Percentiles rank a stretch among this genome's conserved stretches.
Conservation (phyloP, 805 yeast genomes). For the Lachancea kluyveri region DNA sequence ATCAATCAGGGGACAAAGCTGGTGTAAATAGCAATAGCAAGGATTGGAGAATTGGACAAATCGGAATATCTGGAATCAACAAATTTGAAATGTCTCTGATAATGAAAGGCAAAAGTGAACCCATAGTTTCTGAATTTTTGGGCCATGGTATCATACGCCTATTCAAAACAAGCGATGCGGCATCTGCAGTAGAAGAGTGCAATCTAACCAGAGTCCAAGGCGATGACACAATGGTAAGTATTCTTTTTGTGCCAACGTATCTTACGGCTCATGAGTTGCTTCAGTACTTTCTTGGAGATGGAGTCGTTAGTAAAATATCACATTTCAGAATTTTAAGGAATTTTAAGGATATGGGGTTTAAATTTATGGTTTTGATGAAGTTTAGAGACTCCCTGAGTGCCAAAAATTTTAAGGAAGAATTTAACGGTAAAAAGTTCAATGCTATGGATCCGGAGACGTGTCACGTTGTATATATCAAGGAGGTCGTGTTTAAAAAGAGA, state of each 20-base stretch:
- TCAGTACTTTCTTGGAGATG: constrained; percentile 64
- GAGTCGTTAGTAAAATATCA: constrained; percentile 48
- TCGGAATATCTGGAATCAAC: background rate
- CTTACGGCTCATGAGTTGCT: constrained; percentile 78
- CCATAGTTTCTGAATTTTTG: constrained; percentile 45
- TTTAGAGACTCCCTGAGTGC: constrained; percentile 54
- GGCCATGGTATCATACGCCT: constrained; percentile 73
- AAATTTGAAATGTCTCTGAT: too few species aligned
- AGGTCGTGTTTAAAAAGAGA: constrained; percentile 39
- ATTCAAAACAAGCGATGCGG: constrained; percentile 39
- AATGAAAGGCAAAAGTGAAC: background rate
- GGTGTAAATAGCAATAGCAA: background rate
- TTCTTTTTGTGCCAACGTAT: constrained; percentile 82
- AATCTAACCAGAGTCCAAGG: constrained; percentile 33
- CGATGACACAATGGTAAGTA: constrained; percentile 65
- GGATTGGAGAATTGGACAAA: constrained; percentile 6
- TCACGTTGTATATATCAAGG: constrained; percentile 64
- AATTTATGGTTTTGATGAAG: constrained; percentile 69
- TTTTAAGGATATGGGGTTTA: constrained; percentile 47
- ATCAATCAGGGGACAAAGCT: background rate
- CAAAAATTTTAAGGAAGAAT: constrained; percentile 54
- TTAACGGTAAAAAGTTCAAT: constrained; percentile 70
- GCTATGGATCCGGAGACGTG: constrained; percentile 88
- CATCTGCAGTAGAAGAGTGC: constrained; percentile 4
- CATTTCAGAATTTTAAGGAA: constrained; percentile 71